Evolutionary conservation across 2,329 filamentous ascomycete genomes (phyloP).

Genomic region (Apiospora phragmitis): DNA sequence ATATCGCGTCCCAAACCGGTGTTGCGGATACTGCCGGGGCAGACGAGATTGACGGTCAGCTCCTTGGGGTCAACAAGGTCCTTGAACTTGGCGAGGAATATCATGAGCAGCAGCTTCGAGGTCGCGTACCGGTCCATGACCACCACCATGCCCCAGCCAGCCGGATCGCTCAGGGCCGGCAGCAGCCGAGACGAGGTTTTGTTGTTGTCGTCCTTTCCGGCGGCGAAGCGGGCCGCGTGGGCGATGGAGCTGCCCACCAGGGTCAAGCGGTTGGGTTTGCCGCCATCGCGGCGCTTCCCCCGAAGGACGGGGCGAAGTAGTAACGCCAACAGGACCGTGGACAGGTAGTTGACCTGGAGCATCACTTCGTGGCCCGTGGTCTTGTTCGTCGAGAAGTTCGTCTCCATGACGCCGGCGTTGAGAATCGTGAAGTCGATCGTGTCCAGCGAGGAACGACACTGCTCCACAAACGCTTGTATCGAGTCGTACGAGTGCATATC

Average conservation of each 20-base stretch:
- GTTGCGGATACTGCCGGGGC: slow-evolving; percentile 20
- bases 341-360: slow-evolving; percentile 53
- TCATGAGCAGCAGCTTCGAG: slow-evolving; percentile 32
- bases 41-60: slow-evolving; percentile 24
- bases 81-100: slow-evolving; percentile 33
- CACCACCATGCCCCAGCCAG: slow-evolving; percentile 15
- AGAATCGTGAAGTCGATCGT: slow-evolving; percentile 41
- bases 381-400: not conserved
- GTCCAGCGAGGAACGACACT: slow-evolving; percentile 26
- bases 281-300: not conserved
- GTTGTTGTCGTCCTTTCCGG: not conserved
- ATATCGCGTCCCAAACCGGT: slow-evolving; percentile 16
- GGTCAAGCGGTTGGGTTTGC: slow-evolving; percentile 16
- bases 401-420: slow-evolving; percentile 30
- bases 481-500: slow-evolving; percentile 41
- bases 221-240: not conserved
- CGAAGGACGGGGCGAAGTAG: slow-evolving; percentile 44
- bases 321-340: slow-evolving; percentile 47
- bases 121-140: slow-evolving; percentile 19
- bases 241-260: slow-evolving; percentile 23
- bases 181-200: slow-evolving; percentile 15
- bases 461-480: slow-evolving; percentile 36
- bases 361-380: slow-evolving; percentile 40
- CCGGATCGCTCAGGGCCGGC: not conserved
- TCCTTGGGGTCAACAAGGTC: slow-evolving; percentile 18